Evolutionary conservation across 2,329 filamentous ascomycete species (phyloP).

Genomic region (Plectosphaerella cucumerina): DNA sequence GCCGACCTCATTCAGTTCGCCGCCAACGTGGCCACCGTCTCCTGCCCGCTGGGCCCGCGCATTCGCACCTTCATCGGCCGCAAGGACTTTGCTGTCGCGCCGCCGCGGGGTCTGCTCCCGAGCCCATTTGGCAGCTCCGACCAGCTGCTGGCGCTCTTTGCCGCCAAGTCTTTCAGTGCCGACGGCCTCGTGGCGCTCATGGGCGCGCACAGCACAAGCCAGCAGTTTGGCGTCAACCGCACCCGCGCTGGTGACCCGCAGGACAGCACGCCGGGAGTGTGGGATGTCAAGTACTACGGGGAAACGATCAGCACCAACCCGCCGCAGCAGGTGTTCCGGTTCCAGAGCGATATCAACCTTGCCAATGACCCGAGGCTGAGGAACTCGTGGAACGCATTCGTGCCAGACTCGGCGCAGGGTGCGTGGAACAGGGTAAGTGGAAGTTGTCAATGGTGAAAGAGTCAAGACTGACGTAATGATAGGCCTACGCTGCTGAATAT

Average conservation of each 20-base stretch:
- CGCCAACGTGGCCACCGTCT: conserved; percentile 43
- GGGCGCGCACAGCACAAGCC: conserved; percentile 49
- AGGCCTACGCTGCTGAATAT: conserved; percentile 50
- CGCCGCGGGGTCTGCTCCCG: conserved; percentile 39
- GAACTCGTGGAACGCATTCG: conserved; percentile 33
- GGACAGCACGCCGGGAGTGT: conserved; percentile 47
- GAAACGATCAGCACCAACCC: conserved; percentile 26
- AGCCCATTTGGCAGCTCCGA: conserved; percentile 36
- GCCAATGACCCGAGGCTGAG: conserved; percentile 29
- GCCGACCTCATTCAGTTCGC: conserved; percentile 54
- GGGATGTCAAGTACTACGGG: conserved; percentile 48
- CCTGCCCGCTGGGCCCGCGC: conserved; percentile 40
- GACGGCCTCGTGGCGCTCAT: conserved; percentile 48
- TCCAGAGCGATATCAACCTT: conserved; percentile 36
- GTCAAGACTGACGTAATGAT: neutral
- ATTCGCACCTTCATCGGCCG: conserved; percentile 49
- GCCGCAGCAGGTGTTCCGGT: conserved; percentile 33
- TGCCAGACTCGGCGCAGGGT: conserved; percentile 23
- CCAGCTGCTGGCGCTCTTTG: conserved; percentile 43
- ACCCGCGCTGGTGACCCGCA: conserved; percentile 38
- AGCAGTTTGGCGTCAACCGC: conserved; percentile 40
- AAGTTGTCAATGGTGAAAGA: neutral
- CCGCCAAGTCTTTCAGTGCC: conserved; percentile 47
- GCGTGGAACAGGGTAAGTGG: conserved; percentile 36
- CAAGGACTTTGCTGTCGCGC: conserved; percentile 34